phyloP scores from a whole-genome alignment of 2,329 filamentous ascomycete species.

The Colletotrichum horii region DNA sequence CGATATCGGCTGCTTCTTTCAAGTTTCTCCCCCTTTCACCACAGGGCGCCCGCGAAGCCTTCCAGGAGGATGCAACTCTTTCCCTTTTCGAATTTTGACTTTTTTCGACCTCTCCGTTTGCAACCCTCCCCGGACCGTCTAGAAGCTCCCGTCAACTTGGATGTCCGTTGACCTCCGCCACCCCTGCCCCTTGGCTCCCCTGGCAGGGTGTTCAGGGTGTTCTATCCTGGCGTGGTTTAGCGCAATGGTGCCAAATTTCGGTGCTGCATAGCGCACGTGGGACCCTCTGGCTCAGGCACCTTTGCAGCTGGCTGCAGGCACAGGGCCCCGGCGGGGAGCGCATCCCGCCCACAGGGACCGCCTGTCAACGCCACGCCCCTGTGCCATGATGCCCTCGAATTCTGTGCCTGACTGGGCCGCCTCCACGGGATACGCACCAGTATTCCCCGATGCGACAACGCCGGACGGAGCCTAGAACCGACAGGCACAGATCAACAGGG shows the following conservation, averaged over 20 bases:
- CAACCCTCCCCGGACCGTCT: conserved; percentile 16
- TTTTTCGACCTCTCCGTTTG: conserved; percentile 8
- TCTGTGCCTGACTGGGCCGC: neutral
- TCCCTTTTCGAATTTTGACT: conserved; percentile 17
- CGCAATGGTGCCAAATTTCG: conserved; percentile 16
- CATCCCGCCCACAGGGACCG: neutral
- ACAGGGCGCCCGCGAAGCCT: neutral
- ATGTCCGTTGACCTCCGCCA: neutral
- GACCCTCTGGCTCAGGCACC: conserved; percentile 14
- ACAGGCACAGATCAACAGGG: neutral
- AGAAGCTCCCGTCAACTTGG: neutral
- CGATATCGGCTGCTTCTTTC: neutral
- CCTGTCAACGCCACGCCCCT: conserved; percentile 6
- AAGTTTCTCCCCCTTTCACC: neutral
- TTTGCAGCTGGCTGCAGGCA: conserved; percentile 18
- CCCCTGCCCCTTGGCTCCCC: conserved; percentile 6
- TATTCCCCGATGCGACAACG: neutral
- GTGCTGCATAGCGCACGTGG: conserved; percentile 21
- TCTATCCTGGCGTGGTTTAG: conserved; percentile 1
- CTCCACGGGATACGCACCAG: neutral
- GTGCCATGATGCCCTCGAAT: conserved; percentile 5
- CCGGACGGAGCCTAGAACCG: neutral
- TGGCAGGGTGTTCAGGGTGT: conserved; percentile 2
- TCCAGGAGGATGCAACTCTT: conserved; percentile 1
- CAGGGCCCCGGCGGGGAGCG: neutral